These are phyloP conservation scores for Fusarium fujikuroi DNA, from an alignment of 2,329 filamentous ascomycete species.

Conservation along the genomic window DNA sequence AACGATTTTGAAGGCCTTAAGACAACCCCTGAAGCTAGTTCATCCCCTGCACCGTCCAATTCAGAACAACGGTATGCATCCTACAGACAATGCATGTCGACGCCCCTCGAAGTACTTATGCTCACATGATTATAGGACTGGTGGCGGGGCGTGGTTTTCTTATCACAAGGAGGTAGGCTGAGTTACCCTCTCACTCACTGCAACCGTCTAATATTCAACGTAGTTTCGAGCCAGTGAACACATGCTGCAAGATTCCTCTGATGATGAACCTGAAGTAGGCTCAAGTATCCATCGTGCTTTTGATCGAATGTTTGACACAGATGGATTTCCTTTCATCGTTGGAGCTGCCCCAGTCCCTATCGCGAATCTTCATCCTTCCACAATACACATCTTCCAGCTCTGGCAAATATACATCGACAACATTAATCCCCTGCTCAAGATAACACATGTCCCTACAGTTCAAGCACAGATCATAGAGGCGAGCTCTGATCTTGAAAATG, in stretches of 20 bases:
- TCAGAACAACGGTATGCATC: slow-evolving; percentile 44
- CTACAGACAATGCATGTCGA: neutral
- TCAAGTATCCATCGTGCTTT: slow-evolving; percentile 68
- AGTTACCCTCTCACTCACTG: neutral
- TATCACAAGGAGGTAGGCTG: slow-evolving; percentile 61
- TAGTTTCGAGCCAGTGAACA: slow-evolving; percentile 64
- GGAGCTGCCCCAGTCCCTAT: slow-evolving; percentile 57
- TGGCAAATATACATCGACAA: slow-evolving; percentile 79
- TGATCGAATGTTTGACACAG: slow-evolving; percentile 67
- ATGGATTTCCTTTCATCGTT: slow-evolving; percentile 68
- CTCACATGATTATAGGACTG: slow-evolving; percentile 28
- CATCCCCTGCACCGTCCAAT: slow-evolving; percentile 48
- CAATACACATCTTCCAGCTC: slow-evolving; percentile 70
- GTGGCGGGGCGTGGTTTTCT: slow-evolving; percentile 57
- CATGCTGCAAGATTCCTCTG: slow-evolving; percentile 63
- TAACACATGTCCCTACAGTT: slow-evolving; percentile 73
- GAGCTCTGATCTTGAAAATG: slow-evolving; percentile 63
- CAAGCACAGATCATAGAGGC: slow-evolving; percentile 73
- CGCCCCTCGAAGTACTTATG: neutral
- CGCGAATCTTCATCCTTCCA: slow-evolving; percentile 61
- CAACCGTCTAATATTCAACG: slow-evolving; percentile 13
- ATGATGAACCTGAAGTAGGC: slow-evolving; percentile 65
- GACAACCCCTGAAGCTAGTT: slow-evolving; percentile 60
- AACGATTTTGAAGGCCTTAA: slow-evolving; percentile 65
- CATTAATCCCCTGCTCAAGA: slow-evolving; percentile 74